Percentiles rank a stretch among this genome's conserved stretches.
These are phyloP conservation scores for Alisma plantagoaquatica DNA, from an alignment of 106 monocot species.

Conservation along the genomic window DNA sequence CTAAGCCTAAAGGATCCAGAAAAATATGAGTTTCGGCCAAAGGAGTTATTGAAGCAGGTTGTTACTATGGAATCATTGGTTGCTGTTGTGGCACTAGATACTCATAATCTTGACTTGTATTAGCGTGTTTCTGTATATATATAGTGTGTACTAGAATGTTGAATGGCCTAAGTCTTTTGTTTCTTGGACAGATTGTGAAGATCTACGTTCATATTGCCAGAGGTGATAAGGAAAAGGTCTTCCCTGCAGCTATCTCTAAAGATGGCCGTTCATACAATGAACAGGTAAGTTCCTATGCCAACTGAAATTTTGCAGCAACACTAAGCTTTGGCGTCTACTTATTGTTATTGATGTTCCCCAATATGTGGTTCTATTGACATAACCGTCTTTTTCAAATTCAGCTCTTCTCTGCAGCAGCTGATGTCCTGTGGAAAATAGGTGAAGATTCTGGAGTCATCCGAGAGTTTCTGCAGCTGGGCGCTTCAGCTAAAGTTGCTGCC, in stretches of 20 bases:
- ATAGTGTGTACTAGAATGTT: no score
- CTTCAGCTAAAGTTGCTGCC: slow-evolving; percentile 73
- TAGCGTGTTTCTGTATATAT: no score
- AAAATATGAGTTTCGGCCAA: slow-evolving; percentile 97
- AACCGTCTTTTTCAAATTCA: slow-evolving; percentile 3
- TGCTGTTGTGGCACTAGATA: no score
- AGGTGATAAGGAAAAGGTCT: slow-evolving; percentile 71
- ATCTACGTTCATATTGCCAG: slow-evolving; percentile 95
- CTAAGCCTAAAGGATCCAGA: slow-evolving; percentile 94
- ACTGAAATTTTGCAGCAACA: neutral
- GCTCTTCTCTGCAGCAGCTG: slow-evolving; percentile 76
- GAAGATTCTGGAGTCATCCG: slow-evolving; percentile 59
- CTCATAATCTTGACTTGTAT: no score
- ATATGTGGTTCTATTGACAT: neutral
- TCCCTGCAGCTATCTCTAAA: slow-evolving; percentile 77
- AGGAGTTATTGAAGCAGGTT: slow-evolving; percentile 86
- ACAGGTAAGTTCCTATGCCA: slow-evolving; percentile 30
- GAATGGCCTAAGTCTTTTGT: no score
- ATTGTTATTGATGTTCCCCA: no score
- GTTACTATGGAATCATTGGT: slow-evolving; percentile 14
- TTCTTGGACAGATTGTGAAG: slow-evolving; percentile 67
- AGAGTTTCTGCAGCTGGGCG: slow-evolving; percentile 77
- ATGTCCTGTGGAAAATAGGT: slow-evolving; percentile 82
- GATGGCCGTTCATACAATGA: slow-evolving; percentile 95
- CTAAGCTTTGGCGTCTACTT: neutral